phyloP scores from a whole-genome alignment of 2,329 filamentous ascomycete species.

The Colletotrichum somersetense region DNA sequence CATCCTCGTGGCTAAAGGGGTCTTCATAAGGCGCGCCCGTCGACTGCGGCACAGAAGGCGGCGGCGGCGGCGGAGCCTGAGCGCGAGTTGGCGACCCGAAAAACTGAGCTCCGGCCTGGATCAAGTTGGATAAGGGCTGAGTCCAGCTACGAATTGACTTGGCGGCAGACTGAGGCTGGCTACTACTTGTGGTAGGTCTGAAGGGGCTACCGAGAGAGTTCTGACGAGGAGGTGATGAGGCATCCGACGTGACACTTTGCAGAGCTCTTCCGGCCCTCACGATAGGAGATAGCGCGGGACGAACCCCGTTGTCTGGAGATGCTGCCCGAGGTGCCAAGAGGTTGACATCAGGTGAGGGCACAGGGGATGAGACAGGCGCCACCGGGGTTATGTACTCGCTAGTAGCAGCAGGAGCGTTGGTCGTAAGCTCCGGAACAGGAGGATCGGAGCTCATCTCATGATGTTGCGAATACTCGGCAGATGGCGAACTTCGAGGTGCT shows the following conservation, averaged over 20 bases:
- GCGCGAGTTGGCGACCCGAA: conserved; percentile 37
- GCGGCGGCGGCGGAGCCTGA: conserved; percentile 14
- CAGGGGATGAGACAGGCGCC: conserved; percentile 54
- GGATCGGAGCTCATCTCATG: conserved; percentile 29
- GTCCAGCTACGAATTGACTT: conserved; percentile 40
- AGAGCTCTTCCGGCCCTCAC: conserved; percentile 69
- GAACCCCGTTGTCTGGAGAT: conserved; percentile 48
- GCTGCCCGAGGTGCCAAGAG: conserved; percentile 41
- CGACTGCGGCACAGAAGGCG: conserved; percentile 25
- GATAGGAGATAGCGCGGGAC: conserved; percentile 67
- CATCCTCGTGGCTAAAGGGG: conserved; percentile 47
- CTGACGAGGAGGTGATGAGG: conserved; percentile 66
- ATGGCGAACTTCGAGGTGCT: conserved; percentile 23
- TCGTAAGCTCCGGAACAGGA: conserved; percentile 28
- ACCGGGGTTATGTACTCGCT: conserved; percentile 51
- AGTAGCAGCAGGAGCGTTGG: conserved; percentile 15
- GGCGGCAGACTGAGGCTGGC: conserved; percentile 34
- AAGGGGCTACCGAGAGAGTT: conserved; percentile 69
- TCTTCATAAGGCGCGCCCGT: conserved; percentile 46
- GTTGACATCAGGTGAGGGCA: conserved; percentile 42
- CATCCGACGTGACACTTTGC: conserved; percentile 70
- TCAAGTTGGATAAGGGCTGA: conserved; percentile 35
- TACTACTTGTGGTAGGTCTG: conserved; percentile 46
- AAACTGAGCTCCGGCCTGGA: conserved; percentile 41
- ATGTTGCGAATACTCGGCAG: conserved; percentile 11